Conservation (phyloP, 306 rosid genomes). For the Arachis stenosperma region DNA sequence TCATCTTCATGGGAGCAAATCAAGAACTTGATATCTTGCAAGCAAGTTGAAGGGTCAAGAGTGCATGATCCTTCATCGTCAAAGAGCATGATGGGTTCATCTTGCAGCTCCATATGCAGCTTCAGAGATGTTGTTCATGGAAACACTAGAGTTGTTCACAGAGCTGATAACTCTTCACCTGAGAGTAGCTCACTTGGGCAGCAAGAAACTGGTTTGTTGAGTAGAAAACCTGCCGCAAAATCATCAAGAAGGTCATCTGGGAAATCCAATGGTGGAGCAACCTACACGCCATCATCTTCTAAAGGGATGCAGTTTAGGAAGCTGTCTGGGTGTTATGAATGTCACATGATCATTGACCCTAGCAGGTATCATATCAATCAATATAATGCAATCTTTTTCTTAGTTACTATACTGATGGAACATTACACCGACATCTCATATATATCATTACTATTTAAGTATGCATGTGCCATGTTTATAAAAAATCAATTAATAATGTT, state of each 20-base stretch:
- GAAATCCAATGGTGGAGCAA: conserved; percentile 56
- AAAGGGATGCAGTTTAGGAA: conserved; percentile 92
- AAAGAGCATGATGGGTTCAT: conserved; percentile 70
- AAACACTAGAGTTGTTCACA: conserved; percentile 77
- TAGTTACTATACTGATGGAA: too few species aligned
- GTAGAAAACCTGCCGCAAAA: conserved; percentile 51
- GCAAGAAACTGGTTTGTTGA: conserved; percentile 66
- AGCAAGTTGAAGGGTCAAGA: conserved; percentile 75
- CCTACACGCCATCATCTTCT: conserved; percentile 58
- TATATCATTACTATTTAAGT: too few species aligned
- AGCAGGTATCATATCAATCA: conserved; percentile 54
- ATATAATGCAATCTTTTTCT: too few species aligned
- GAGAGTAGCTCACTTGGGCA: conserved; percentile 88
- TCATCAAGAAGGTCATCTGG: conserved; percentile 48
- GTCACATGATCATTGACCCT: conserved; percentile 93
- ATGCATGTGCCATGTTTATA: too few species aligned
- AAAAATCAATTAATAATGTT: too few species aligned
- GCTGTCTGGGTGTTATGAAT: conserved; percentile 95
- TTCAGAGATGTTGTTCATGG: conserved; percentile 87
- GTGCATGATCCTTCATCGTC: conserved; percentile 76
- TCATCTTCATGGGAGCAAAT: conserved; percentile 89
- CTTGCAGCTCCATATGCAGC: conserved; percentile 93
- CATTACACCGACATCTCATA: too few species aligned
- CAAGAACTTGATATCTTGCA: conserved; percentile 83
- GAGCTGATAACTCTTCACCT: conserved; percentile 90